Conservation (phyloP, 1,284 basidiomycete species). For the Xerocomus minutiporus region DNA sequence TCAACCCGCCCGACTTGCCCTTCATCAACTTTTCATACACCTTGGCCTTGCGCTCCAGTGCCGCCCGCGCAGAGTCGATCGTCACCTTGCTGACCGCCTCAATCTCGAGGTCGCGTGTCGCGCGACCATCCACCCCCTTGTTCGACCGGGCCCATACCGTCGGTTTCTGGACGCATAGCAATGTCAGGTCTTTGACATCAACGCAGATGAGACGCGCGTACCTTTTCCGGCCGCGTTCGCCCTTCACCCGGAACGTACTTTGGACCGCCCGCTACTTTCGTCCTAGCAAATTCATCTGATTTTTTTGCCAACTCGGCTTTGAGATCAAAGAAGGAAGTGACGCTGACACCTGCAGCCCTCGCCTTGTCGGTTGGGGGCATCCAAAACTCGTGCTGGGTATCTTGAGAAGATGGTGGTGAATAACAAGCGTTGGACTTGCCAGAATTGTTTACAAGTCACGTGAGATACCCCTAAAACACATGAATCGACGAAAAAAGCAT, state of each 20-base stretch:
- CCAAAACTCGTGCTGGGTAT: constrained; percentile 8
- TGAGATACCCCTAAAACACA: not conserved
- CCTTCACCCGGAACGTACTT: constrained; percentile 51
- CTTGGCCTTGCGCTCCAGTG: constrained; percentile 74
- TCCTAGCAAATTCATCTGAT: constrained; percentile 57
- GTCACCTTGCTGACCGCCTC: constrained; percentile 64
- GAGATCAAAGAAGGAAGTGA: constrained; percentile 71
- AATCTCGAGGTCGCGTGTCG: constrained; percentile 60
- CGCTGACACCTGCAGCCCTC: constrained; percentile 64
- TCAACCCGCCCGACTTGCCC: constrained; percentile 79
- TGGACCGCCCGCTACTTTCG: constrained; percentile 53
- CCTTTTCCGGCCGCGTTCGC: constrained; percentile 59
- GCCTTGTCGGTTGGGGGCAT: constrained; percentile 47
- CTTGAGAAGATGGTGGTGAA: not conserved
- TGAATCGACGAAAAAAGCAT: too few relatives aligned
- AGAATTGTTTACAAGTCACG: not conserved
- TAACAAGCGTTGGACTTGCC: too few relatives aligned
- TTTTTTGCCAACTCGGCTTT: constrained; percentile 68
- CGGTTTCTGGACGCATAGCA: constrained; percentile 48
- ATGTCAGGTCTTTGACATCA: too few relatives aligned
- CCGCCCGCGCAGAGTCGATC: constrained; percentile 61
- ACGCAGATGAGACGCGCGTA: constrained; percentile 18
- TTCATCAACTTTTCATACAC: constrained; percentile 78
- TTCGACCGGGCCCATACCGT: constrained; percentile 70
- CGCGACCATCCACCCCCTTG: constrained; percentile 61